Percentiles rank a stretch among this genome's conserved stretches.
Evolutionary conservation across 139 green algal genomes (phyloP).

Genomic region (Asterochloris erici): DNA sequence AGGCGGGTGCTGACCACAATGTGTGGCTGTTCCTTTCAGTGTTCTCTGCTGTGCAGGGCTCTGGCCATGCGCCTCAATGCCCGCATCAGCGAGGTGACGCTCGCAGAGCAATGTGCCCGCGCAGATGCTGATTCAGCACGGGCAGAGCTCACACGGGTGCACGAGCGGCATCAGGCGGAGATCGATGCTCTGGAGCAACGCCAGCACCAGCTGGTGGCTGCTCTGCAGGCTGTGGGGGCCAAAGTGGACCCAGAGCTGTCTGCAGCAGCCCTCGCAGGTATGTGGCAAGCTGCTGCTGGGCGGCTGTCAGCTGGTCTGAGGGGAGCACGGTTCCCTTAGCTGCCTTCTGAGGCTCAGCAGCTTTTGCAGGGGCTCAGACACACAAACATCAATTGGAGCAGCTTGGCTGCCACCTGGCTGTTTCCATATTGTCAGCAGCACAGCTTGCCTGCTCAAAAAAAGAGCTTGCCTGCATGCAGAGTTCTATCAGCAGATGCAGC

Average conservation of each 20-base stretch:
- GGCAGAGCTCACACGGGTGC: slow-evolving; percentile 16
- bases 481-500: too few relatives aligned
- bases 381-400: too few relatives aligned
- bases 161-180: slow-evolving; percentile 13
- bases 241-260: not conserved
- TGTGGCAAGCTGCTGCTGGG: too few relatives aligned
- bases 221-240: slow-evolving; percentile 9
- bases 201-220: slow-evolving; percentile 11
- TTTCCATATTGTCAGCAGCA: too few relatives aligned
- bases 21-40: not conserved
- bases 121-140: slow-evolving; percentile 8
- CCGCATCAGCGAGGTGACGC: slow-evolving; percentile 44
- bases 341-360: too few relatives aligned
- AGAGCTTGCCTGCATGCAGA: too few relatives aligned
- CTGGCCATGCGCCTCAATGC: slow-evolving; percentile 44
- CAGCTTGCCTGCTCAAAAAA: too few relatives aligned
- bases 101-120: slow-evolving; percentile 33
- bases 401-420: too few relatives aligned
- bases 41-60: not conserved
- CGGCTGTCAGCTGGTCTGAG: too few relatives aligned
- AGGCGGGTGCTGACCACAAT: not conserved
- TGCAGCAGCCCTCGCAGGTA: too few relatives aligned
- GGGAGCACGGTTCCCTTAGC: too few relatives aligned
- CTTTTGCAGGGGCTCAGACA: too few relatives aligned
- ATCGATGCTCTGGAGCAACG: slow-evolving; percentile 5